These are phyloP conservation scores for Phytophthora cactorum DNA, from an alignment of 352 stramenopile species.

Conservation along the genomic window DNA sequence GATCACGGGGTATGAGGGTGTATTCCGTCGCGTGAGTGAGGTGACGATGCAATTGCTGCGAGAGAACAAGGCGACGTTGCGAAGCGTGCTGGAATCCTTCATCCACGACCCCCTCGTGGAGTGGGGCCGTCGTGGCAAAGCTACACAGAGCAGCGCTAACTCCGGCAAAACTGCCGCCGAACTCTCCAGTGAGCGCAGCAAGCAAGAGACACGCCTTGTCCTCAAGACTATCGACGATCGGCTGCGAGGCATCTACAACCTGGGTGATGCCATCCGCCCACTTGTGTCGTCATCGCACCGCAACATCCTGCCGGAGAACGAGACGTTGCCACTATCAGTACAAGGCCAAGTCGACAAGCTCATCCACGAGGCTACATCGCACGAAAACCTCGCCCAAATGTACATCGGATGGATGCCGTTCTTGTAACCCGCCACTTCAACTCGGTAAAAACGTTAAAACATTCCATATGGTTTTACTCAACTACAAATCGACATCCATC, in stretches of 20 bases:
- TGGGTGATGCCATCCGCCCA: constrained; percentile 79
- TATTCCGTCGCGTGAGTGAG: constrained; percentile 94
- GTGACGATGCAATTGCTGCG: constrained; percentile 93
- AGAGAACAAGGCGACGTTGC: constrained; percentile 96
- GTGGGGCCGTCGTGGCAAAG: constrained; percentile 85
- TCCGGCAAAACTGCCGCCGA: constrained; percentile 43
- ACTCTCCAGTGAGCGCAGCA: constrained; percentile 76
- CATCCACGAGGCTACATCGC: constrained; percentile 92
- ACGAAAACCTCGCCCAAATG: constrained; percentile 95
- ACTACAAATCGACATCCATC: not conserved
- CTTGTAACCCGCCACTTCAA: constrained; percentile 39
- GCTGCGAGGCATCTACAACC: constrained; percentile 93
- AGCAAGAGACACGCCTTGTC: constrained; percentile 86
- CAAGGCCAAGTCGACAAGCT: constrained; percentile 94
- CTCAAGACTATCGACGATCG: constrained; percentile 93
- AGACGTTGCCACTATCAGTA: constrained; percentile 92
- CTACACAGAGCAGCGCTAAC: constrained; percentile 47
- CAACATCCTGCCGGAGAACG: constrained; percentile 73
- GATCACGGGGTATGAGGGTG: constrained; percentile 95
- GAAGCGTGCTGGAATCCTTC: constrained; percentile 99
- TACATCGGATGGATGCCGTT: constrained; percentile 97
- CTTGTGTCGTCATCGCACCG: constrained; percentile 72
- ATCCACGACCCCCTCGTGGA: constrained; percentile 97
- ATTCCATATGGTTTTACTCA: not conserved
- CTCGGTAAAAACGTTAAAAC: constrained; percentile 12